Evolutionary conservation across 805 yeast species (phyloP).

Genomic region (Suhomyces xylopsoci): DNA sequence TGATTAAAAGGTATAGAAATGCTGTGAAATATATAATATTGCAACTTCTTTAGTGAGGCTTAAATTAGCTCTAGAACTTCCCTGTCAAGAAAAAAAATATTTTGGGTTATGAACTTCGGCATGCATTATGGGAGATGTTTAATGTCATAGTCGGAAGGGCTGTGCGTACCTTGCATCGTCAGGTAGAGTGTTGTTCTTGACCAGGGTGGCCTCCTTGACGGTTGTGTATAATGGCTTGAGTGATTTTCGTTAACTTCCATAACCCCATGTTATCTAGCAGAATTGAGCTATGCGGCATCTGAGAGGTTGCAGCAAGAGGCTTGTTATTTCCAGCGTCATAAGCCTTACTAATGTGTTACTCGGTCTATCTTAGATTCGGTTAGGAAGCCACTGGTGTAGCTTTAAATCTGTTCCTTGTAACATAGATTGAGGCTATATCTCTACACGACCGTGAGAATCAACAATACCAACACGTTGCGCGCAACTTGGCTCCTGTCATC

Average conservation of each 20-base stretch:
- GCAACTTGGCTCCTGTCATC: not conserved
- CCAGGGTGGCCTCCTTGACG: not conserved
- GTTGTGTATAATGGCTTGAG: not conserved
- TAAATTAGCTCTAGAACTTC: not conserved
- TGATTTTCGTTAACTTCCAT: not conserved
- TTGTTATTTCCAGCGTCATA: not conserved
- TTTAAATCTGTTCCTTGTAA: not conserved
- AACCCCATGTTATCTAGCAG: not conserved
- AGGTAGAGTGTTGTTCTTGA: not conserved
- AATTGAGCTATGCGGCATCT: not conserved
- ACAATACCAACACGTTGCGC: not conserved
- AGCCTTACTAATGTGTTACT: not conserved
- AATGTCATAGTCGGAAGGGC: not conserved
- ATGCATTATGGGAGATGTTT: not conserved
- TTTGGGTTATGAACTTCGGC: not conserved
- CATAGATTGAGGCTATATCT: not conserved
- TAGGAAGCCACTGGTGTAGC: not conserved
- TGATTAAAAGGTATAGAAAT: not conserved
- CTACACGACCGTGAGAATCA: not conserved
- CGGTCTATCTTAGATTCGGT: not conserved
- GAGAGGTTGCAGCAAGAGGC: not conserved
- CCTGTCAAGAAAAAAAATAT: not conserved
- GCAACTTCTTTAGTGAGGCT: not conserved
- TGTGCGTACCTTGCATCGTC: not conserved
- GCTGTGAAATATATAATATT: not conserved